A percentile compares a stretch with the other conserved stretches of the same genome.
phyloP scores from a whole-genome alignment of 78 protist species.

The Cyanophora paradoxa region DNA sequence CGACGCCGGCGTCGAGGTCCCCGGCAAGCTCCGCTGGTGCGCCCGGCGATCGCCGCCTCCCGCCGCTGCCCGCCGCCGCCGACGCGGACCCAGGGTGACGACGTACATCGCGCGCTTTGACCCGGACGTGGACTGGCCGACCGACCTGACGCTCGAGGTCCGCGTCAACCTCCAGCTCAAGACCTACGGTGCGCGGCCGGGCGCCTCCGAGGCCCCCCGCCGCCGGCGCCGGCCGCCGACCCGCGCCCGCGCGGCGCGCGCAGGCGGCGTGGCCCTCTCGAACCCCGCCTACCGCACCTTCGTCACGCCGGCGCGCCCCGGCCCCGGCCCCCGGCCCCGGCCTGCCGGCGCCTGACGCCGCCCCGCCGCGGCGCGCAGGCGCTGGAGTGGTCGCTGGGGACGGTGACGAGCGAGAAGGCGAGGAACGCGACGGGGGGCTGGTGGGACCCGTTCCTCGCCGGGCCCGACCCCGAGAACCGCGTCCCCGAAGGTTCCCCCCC shows the following conservation, averaged over 20 bases:
- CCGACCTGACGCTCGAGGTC: not conserved
- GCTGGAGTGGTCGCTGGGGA: too few species aligned
- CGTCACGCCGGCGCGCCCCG: not conserved
- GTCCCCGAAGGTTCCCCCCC: too few species aligned
- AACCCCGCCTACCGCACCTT: not conserved
- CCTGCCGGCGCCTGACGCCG: too few species aligned
- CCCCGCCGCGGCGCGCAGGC: too few species aligned
- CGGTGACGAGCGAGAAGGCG: too few species aligned
- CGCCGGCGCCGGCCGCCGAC: not conserved
- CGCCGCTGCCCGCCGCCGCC: too few species aligned
- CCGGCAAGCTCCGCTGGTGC: conserved; percentile 2
- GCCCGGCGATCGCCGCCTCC: too few species aligned
- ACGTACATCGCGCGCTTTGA: conserved; percentile 10
- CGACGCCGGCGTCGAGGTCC: too few species aligned
- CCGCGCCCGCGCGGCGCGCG: not conserved
- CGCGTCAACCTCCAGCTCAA: not conserved
- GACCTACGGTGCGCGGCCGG: not conserved
- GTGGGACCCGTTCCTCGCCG: not conserved
- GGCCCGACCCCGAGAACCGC: not conserved
- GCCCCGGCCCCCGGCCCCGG: too few species aligned
- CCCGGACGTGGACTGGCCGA: not conserved
- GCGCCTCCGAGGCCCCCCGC: not conserved
- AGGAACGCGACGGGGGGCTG: not conserved
- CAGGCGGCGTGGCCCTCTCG: not conserved
- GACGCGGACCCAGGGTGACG: too few species aligned